Base-by-base conservation (phyloP, 2,329 filamentous ascomycete genomes). In the Botrytis hyacinthi region DNA sequence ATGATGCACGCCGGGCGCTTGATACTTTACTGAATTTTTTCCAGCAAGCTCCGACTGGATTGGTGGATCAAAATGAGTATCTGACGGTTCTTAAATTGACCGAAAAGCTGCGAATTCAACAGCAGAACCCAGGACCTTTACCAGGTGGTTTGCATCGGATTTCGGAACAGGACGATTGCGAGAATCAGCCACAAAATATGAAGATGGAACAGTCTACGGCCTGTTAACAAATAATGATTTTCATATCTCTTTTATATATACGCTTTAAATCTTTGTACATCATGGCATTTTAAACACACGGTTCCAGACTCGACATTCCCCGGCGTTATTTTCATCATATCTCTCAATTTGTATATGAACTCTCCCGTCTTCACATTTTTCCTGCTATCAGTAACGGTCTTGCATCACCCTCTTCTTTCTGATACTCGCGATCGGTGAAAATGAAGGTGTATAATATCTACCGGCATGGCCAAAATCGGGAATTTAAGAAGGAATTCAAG, bases 1-100 rank as follows among this genome's bases (percentile, higher is more conserved):
- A 98, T 78, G 94, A 98, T 81, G 95, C 95, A 6, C 88, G 93
- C 57, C 88, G 90, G 70, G 95, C 95, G 1, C 87, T 97, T 7
- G 91, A 95, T 78, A 90, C 95, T 3, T 89, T 98, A 32, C 88
- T 97, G 81, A 91, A 84, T 74, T 97, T 95, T 80, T 92, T 98
- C 81, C 90, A 90, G 74, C 88, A 92, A 77, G 89, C 90, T 20
- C 83, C 86, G 0, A 84, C 82, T 35, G 91, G 90, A 1, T 88
- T 94, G 46, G 89, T 93, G 26, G 93, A 96, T 79, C 88, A 93
- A 65, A 88, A 89, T 78, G 95, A 98, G 76, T 95, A 92, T 81
- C 82, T 93, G 76, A 89, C 90, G 4, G 90, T 98, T 66, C 87
- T 93, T 29, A 93, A 94, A 80, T 84, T 98, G 76, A 95, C 95